Base-by-base conservation (phyloP, 768 basidiomycete genomes). In the Mrakia hoshinonis region DNA sequence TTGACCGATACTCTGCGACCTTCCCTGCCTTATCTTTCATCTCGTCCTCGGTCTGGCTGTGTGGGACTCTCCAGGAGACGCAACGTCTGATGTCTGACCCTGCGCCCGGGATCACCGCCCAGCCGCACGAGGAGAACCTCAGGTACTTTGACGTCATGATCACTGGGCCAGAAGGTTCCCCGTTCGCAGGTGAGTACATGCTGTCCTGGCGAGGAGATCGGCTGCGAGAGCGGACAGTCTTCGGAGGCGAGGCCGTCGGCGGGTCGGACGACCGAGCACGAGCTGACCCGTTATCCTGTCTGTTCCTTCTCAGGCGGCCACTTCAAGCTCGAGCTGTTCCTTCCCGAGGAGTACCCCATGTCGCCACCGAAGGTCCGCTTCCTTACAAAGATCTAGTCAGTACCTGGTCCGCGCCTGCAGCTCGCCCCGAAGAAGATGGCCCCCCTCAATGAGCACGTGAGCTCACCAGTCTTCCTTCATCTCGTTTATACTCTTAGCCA, bases 271-370 rank as follows among this genome's bases (percentile, higher is more conserved):
- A 34, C 55, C 55, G 34, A 61, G 43, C 48, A 39, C 31, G 11
- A 48, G 20, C 24, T 24, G 11, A 4, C 15, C 48, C 48, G 22
- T 47, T 39, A n/a, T 26, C 26, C 31, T 29, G 31, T 49, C 26
- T 43, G 43, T 34, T 29, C 43, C 36, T 46, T 6, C 38, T 65
- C 46, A 96, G 94, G 88, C 76, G 96, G 95, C 26, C 83, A 90
- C 24, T 98, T 98, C 83, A 89, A 88, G 76, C 85, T 98, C n/a
- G 96, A 99, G 81, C 83, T 99, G 54, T 99, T 98, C 82, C 83
- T 99, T 34, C 96, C 96, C 4, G 96, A 98, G 81, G 96, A 98
- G 80, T 99, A 99, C 81, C 96, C 96, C 0, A 99, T 99, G 96
- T 90, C 89, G 63, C 95, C 96, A 0, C 96, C 96, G 29, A 99